Percentiles rank a stretch among this genome's conserved stretches.
Evolutionary conservation across 2,329 filamentous ascomycete genomes (phyloP).

Genomic region (Paracamarosporium sp.): DNA sequence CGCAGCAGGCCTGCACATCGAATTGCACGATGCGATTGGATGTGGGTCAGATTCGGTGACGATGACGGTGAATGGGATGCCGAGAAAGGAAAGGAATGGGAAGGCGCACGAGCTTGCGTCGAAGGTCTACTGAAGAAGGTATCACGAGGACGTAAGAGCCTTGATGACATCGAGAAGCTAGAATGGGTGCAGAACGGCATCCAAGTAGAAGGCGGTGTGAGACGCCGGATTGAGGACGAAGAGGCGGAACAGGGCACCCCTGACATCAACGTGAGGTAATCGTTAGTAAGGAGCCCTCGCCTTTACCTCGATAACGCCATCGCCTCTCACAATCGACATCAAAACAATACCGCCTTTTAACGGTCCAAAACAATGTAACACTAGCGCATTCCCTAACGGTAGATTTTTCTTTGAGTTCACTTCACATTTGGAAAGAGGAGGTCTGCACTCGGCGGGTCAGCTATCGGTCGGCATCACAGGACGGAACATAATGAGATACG

Average conservation of each 20-base stretch:
- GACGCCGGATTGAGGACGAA: conserved; percentile 59
- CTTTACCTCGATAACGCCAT: neutral
- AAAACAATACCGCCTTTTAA: neutral
- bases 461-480: neutral
- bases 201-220: conserved; percentile 65
- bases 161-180: conserved; percentile 74
- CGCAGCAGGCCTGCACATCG: conserved; percentile 82
- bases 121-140: conserved; percentile 85
- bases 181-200: conserved; percentile 82
- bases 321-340: neutral
- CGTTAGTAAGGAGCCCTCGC: conserved; percentile 34
- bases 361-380: neutral
- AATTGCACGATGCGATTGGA: conserved; percentile 96
- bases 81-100: conserved; percentile 68
- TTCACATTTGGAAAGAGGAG: neutral
- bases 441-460: neutral
- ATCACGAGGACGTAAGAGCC: conserved; percentile 73
- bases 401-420: neutral
- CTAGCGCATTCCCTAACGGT: neutral
- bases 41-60: conserved; percentile 86
- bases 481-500: conserved; percentile 3
- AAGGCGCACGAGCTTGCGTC: conserved; percentile 80
- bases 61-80: conserved; percentile 86
- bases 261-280: conserved; percentile 30
- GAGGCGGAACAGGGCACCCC: conserved; percentile 21